These are phyloP conservation scores for Nitzschia palea DNA, from an alignment of 108 stramenopile genomes.

Conservation along the genomic window DNA sequence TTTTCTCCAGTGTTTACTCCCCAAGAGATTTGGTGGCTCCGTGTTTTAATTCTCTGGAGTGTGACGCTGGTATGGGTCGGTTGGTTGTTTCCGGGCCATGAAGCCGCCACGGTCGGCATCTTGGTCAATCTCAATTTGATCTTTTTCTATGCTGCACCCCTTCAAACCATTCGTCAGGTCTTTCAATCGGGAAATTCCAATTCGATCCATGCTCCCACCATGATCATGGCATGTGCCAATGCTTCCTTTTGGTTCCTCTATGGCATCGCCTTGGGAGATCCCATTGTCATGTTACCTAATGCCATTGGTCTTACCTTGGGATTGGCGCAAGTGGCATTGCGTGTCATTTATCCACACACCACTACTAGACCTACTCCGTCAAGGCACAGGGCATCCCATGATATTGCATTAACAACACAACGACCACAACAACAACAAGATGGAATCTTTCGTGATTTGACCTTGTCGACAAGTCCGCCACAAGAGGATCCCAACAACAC, in stretches of 20 bases:
- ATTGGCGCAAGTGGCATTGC: conserved; percentile 21
- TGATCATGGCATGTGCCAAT: conserved; percentile 31
- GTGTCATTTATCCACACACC: conserved; percentile 28
- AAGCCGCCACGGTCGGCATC: conserved; percentile 43
- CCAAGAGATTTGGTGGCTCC: conserved; percentile 19
- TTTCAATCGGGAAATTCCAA: conserved; percentile 33
- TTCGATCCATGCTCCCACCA: conserved; percentile 35
- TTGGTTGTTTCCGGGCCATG: conserved; percentile 20
- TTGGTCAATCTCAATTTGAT: conserved; percentile 69
- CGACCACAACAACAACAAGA: too few relatives aligned
- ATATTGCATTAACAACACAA: too few relatives aligned
- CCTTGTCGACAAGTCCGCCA: neutral
- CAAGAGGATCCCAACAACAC: too few relatives aligned
- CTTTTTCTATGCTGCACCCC: conserved; percentile 74
- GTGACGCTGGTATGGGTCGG: conserved; percentile 26
- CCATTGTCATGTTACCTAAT: conserved; percentile 35
- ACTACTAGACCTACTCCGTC: too few relatives aligned
- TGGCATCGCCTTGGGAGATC: conserved; percentile 29
- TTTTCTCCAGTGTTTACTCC: neutral
- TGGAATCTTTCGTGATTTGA: conserved; percentile 4
- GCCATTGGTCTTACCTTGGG: conserved; percentile 28
- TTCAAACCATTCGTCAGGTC: conserved; percentile 62
- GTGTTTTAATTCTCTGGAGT: conserved; percentile 20
- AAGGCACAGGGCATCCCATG: too few relatives aligned
- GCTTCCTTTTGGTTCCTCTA: conserved; percentile 34